These are phyloP conservation scores for Akebia trifoliata DNA, from an alignment of 164 flowering plant species.

Conservation along the genomic window DNA sequence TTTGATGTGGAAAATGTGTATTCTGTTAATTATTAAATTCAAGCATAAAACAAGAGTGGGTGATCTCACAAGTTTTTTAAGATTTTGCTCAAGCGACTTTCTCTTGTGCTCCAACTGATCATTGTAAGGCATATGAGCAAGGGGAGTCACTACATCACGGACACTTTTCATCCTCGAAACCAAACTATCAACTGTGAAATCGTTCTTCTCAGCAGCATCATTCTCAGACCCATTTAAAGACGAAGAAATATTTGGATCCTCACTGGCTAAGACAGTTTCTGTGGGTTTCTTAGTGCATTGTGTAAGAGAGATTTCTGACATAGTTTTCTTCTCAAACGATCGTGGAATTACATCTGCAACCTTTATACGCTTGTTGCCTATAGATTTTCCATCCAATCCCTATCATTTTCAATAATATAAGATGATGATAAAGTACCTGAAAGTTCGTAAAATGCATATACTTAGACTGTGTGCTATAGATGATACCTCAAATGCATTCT, in stretches of 20 bases:
- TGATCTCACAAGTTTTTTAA: conserved; percentile 67
- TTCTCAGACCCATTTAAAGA: conserved; percentile 21
- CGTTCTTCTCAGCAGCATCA: conserved; percentile 22
- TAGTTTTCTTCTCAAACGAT: conserved; percentile 48
- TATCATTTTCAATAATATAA: conserved; percentile 20
- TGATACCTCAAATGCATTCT: conserved; percentile 60
- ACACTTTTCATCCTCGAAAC: conserved; percentile 47
- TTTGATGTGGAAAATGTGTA: neutral
- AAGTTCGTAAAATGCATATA: neutral
- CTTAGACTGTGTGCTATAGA: neutral
- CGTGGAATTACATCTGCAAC: conserved; percentile 68
- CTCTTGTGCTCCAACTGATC: conserved; percentile 90
- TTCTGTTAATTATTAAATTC: neutral
- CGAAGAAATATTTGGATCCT: conserved; percentile 12
- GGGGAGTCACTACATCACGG: conserved; percentile 84
- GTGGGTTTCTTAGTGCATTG: conserved; percentile 11
- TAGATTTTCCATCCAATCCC: conserved; percentile 64
- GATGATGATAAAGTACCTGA: neutral
- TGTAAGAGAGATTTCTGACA: conserved; percentile 16
- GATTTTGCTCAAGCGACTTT: conserved; percentile 53
- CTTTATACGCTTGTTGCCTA: conserved; percentile 69
- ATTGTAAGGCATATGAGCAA: conserved; percentile 71
- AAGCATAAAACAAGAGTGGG: neutral
- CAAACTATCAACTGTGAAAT: conserved; percentile 18
- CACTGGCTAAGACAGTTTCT: conserved; percentile 14